Base-by-base conservation (phyloP, 2,329 filamentous ascomycete species). In the Monilinia fructigena region DNA sequence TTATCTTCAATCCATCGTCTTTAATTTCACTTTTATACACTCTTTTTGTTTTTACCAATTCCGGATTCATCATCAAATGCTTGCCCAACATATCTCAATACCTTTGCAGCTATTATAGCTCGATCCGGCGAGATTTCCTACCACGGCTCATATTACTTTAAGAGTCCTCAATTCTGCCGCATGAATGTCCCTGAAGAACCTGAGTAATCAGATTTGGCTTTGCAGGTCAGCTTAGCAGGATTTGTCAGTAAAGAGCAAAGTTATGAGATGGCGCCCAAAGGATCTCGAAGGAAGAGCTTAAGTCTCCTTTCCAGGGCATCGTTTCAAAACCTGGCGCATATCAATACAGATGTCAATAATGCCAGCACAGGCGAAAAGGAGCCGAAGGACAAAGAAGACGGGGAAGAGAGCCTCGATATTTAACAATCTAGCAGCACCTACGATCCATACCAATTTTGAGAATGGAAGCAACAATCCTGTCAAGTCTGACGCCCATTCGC, bases 231-330 rank as follows among this genome's bases (percentile, higher is more conserved):
- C 47, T 66, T 66, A 61, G 63, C 55, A 61, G 56, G 55, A 52
- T 54, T 66, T 38, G 16, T 31, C 45, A 4, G 54, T 28, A 53
- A 26, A 31, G 35, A 58, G 63, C 55, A 66, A 67, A 70, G 60
- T 55, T 48, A 69, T 64, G 63, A 66, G 60, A 76, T 76, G 74
- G 71, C 73, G 48, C 73, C 72, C 26, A 70, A 67, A 62, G 67
- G 53, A 48, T n/a, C 69, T 38, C 68, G 75, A 52, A 73, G 74
- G 26, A 75, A 73, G 69, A 76, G 74, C 67, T 67, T 75, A 26
- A 74, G 71, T 65, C 63, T 75, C 23, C 73, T 76, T 56, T 70
- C 72, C 16, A 70, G 72, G 63, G 63, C 64, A 40, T 70, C 70
- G 2, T 64, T 72, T 23, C 66, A 66, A 23, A 68, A 67, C 47